These are phyloP conservation scores for Dunaliella sp. DNA, from an alignment of 139 green algal genomes.

Conservation along the genomic window DNA sequence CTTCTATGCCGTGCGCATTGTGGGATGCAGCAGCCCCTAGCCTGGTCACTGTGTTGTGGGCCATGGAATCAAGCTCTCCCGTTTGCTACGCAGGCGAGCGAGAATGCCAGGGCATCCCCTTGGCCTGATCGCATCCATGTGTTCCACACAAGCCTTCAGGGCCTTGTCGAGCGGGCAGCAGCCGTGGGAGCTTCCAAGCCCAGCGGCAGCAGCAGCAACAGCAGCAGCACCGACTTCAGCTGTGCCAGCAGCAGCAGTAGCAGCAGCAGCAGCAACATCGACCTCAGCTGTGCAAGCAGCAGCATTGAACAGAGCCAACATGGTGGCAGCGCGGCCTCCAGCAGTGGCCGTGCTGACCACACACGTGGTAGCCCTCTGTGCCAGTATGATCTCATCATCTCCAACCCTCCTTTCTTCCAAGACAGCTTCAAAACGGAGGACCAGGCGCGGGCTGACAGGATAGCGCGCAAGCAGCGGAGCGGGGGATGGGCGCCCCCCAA, in stretches of 20 bases:
- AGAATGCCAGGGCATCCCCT: constrained; percentile 29
- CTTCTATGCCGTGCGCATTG: too few relatives aligned
- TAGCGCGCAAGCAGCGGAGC: neutral
- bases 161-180: constrained; percentile 17
- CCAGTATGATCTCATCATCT: constrained; percentile 44
- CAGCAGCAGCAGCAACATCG: too few relatives aligned
- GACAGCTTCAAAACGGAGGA: constrained; percentile 17
- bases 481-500: neutral
- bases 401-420: constrained; percentile 54
- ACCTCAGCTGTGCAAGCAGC: too few relatives aligned
- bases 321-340: too few relatives aligned
- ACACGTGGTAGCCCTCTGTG: neutral
- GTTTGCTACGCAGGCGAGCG: constrained; percentile 31
- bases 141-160: constrained; percentile 32
- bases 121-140: constrained; percentile 27
- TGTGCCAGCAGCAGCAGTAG: neutral
- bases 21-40: too few relatives aligned
- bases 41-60: too few relatives aligned
- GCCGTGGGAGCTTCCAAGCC: too few relatives aligned
- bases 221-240: neutral
- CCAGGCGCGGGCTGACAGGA: neutral
- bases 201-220: neutral
- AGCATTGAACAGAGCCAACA: too few relatives aligned
- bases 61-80: too few relatives aligned
- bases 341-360: too few relatives aligned